Evolutionary conservation across 805 yeast species (phyloP).

Genomic region (Kuraishia hungarica): DNA sequence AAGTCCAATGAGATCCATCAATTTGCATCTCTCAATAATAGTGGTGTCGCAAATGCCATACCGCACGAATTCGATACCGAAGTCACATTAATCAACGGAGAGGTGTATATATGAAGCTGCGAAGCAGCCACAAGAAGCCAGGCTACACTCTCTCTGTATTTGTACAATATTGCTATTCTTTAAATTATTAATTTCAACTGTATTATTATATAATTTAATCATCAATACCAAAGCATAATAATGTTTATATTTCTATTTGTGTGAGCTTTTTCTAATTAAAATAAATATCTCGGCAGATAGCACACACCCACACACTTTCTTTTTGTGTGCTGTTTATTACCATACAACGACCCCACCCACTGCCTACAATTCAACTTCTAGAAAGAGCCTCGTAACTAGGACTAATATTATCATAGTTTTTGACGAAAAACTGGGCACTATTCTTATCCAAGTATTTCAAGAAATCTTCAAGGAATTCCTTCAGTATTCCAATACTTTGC

Average conservation of each 20-base stretch:
- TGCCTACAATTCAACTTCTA: conserved; percentile 7
- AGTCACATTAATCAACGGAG: background rate
- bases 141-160: too few relatives aligned
- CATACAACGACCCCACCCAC: background rate
- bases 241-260: background rate
- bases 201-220: background rate
- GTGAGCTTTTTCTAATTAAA: too few relatives aligned
- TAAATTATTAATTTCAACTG: background rate
- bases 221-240: background rate
- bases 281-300: background rate
- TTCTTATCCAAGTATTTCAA: conserved; percentile 42
- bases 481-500: conserved; percentile 51
- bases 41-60: background rate
- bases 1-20: background rate
- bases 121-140: too few relatives aligned
- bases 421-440: conserved; percentile 24
- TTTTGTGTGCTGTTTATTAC: background rate
- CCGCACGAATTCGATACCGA: background rate
- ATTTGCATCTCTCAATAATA: background rate
- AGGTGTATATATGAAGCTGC: background rate
- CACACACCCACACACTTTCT: background rate
- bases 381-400: conserved; percentile 36
- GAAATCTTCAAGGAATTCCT: conserved; percentile 45
- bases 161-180: too few relatives aligned
- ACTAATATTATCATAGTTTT: conserved; percentile 40